Evolutionary conservation across 257 asterid genomes (phyloP).

Genomic region (Coffea canephora): DNA sequence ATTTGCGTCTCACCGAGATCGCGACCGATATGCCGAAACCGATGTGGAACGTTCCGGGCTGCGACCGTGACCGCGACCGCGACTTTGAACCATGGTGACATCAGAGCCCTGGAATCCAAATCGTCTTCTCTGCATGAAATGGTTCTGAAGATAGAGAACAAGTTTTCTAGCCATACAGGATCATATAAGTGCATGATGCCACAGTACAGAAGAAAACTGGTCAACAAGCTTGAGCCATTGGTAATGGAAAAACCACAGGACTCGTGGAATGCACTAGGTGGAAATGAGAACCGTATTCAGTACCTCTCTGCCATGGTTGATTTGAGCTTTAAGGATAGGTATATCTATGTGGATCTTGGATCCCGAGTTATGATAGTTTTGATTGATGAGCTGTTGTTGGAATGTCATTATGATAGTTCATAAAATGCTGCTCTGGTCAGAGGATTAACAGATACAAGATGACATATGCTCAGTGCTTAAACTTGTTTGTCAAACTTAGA

Average conservation of each 20-base stretch:
- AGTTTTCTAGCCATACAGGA: neutral
- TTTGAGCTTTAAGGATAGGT: conserved; percentile 25
- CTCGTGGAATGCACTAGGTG: conserved; percentile 37
- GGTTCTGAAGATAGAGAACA: conserved; percentile 10
- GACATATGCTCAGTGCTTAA: conserved; percentile 29
- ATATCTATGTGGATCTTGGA: conserved; percentile 53
- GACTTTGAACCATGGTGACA: neutral
- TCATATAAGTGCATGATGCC: conserved; percentile 17
- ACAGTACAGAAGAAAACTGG: conserved; percentile 18
- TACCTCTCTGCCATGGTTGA: conserved; percentile 43
- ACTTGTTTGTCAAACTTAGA: conserved; percentile 33
- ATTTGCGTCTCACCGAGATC: too few species aligned
- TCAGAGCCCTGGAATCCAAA: neutral
- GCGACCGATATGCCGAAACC: too few species aligned
- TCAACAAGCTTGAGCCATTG: conserved; percentile 37
- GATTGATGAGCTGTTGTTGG: conserved; percentile 55
- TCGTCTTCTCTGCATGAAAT: neutral
- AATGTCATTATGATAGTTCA: conserved; percentile 50
- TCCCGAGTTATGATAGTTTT: conserved; percentile 34
- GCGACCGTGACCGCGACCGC: too few species aligned
- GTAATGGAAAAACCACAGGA: conserved; percentile 35
- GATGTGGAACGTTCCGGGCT: too few species aligned
- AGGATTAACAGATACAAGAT: conserved; percentile 34
- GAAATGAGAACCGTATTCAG: conserved; percentile 33
- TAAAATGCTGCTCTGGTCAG: conserved; percentile 41